Base-by-base conservation (phyloP, 225 moss, liverwort and hornwort species). In the Physcomitrellopsis africana region DNA sequence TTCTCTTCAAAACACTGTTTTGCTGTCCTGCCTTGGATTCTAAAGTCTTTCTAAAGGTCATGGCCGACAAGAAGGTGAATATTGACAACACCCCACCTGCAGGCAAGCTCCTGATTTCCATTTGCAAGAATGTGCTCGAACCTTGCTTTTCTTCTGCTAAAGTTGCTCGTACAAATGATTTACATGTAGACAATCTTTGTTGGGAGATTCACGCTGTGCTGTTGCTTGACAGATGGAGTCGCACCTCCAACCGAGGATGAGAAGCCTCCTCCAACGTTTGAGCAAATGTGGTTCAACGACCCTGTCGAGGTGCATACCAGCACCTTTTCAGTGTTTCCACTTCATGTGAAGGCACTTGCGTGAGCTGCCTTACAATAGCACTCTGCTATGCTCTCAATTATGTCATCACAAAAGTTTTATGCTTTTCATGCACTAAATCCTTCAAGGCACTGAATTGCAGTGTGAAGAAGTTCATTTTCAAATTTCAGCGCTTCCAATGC, bases 281-380 rank as follows among this genome's bases (percentile, higher is more conserved):
- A 85, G 26, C 69, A 83, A 57, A 75, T 85, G 81, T 85, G 85
- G 85, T 85, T 85, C 8, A 60, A 85, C 19, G 81, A 85, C 0
- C 85, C 85, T 6, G 12, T 78, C 32, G 85, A 85, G 72, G 85
- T 84, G 51, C 7, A 13, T 27, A 2, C 7, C 3, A 22, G 46
- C 3, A 62, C 7, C 66, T 48, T 57, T 16, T 3, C 29, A 3
- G 29, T 60, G 3, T 15, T 16, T 8, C 29, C 12, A 60, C 2
- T 29, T 17, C 9, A 29, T 18, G 29, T 16, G 15, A 32, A 8
- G 16, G 16, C 8, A 16, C 51, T 17, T 17, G 12, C 4, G 4
- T 2, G 7, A 37, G 5, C 32, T 37, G 24, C 32, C 32, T 37
- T 37, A 5, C 32, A 37, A 37, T 37, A 37, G 32, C 4, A 37